Percentiles rank a stretch among this genome's conserved stretches.
phyloP scores from a whole-genome alignment of 2,329 filamentous ascomycete species.

The Phyllosticta citrichinensis region DNA sequence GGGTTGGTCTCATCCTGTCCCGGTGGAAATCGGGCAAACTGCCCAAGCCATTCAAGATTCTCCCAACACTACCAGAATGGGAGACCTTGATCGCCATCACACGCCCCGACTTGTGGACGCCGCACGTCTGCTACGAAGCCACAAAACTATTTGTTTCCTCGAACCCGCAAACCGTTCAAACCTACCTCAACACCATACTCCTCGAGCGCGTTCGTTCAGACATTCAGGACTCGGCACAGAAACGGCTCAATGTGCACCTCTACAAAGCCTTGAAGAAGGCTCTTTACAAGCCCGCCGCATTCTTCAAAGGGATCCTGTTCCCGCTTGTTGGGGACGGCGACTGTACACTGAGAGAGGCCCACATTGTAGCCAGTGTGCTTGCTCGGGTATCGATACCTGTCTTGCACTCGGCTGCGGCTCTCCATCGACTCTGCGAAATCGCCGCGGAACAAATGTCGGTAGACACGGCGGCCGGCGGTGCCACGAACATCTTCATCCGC shows the following conservation, averaged over 20 bases:
- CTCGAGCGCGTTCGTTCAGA: slow-evolving; percentile 87
- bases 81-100: slow-evolving; percentile 78
- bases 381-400: slow-evolving; percentile 79
- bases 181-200: slow-evolving; percentile 78
- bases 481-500: slow-evolving; percentile 92
- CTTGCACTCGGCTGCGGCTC: slow-evolving; percentile 80
- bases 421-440: slow-evolving; percentile 90
- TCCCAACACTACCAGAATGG: slow-evolving; percentile 88
- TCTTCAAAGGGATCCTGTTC: slow-evolving; percentile 94
- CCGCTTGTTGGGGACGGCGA: slow-evolving; percentile 74
- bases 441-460: slow-evolving; percentile 79
- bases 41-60: slow-evolving; percentile 94
- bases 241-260: slow-evolving; percentile 90
- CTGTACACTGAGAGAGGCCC: slow-evolving; percentile 86
- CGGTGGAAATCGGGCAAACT: slow-evolving; percentile 94
- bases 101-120: slow-evolving; percentile 66
- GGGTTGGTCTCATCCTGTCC: slow-evolving; percentile 76
- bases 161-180: slow-evolving; percentile 68
- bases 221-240: slow-evolving; percentile 65
- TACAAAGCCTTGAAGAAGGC: slow-evolving; percentile 91
- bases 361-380: slow-evolving; percentile 81
- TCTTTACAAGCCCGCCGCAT: slow-evolving; percentile 87
- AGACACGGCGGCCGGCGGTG: slow-evolving; percentile 76
- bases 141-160: slow-evolving; percentile 87
- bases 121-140: slow-evolving; percentile 77